Percentiles rank a stretch among this genome's conserved stretches.
Evolutionary conservation across 495 filamentous ascomycete genomes (phyloP).

Genomic region (Rhizodiscina lignyota): DNA sequence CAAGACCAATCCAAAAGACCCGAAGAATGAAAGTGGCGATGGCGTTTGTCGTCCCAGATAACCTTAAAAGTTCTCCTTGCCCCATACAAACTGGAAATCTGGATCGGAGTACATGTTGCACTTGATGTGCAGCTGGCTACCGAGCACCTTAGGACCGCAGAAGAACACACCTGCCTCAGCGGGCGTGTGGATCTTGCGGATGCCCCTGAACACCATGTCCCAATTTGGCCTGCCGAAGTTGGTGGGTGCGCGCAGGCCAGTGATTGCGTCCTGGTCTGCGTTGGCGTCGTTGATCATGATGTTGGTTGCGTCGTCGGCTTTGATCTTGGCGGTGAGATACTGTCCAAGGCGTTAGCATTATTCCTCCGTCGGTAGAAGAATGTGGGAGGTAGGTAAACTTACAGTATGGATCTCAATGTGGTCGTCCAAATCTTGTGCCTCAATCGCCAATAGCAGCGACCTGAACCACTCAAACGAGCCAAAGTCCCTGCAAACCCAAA

Average conservation of each 20-base stretch:
- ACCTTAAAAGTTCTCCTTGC: conserved; percentile 73
- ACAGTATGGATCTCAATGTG: conserved; percentile 55
- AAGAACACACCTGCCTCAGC: conserved; percentile 70
- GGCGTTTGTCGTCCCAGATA: too few relatives aligned
- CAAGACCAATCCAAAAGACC: not conserved
- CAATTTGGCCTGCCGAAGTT: conserved; percentile 68
- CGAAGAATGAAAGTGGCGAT: not conserved
- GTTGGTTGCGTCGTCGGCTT: conserved; percentile 61
- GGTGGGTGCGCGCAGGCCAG: conserved; percentile 54
- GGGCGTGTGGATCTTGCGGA: conserved; percentile 52
- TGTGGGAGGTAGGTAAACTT: conserved; percentile 6
- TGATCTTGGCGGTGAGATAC: conserved; percentile 63
- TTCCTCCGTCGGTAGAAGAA: conserved; percentile 3
- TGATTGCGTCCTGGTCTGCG: conserved; percentile 61
- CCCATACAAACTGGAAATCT: conserved; percentile 53
- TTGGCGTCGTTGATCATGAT: conserved; percentile 77
- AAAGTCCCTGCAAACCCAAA: conserved; percentile 71
- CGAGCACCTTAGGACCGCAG: conserved; percentile 57
- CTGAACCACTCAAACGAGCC: conserved; percentile 72
- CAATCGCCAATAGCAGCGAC: conserved; percentile 60
- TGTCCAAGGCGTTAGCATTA: conserved; percentile 7
- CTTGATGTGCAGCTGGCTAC: conserved; percentile 51
- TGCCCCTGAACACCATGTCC: conserved; percentile 63
- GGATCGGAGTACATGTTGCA: conserved; percentile 67
- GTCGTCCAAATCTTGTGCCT: conserved; percentile 66